A percentile compares a stretch with the other conserved stretches of the same genome.
phyloP scores from a whole-genome alignment of 1,284 basidiomycete genomes.

The Athelia psychrophila region DNA sequence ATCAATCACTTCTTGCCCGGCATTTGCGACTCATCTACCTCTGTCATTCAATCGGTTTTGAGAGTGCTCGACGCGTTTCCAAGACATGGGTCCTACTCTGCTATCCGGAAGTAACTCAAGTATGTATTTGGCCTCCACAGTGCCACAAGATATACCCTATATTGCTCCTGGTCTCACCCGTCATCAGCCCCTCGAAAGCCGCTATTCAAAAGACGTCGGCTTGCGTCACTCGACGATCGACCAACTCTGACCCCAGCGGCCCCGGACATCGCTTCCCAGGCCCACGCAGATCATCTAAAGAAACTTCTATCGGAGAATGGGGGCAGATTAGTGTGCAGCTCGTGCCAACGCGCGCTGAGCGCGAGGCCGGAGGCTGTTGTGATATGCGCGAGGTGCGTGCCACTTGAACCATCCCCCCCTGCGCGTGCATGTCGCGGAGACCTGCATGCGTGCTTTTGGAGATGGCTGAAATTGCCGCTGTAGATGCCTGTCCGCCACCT shows the following conservation, averaged over 20 bases:
- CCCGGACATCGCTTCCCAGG: neutral
- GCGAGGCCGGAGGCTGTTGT: neutral
- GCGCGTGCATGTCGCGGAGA: no score
- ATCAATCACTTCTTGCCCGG: no score
- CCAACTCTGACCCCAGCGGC: no score
- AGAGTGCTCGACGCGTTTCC: no score
- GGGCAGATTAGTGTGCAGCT: neutral
- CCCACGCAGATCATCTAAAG: neutral
- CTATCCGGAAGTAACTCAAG: no score
- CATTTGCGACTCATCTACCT: no score
- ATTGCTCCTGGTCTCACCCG: neutral
- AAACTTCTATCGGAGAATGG: neutral
- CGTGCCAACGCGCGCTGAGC: neutral
- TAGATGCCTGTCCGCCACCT: neutral
- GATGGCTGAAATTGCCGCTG: neutral
- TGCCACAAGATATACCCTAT: no score
- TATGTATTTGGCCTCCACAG: no score
- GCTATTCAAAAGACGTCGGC: neutral
- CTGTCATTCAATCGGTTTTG: no score
- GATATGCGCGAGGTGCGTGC: neutral
- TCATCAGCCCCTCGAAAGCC: neutral
- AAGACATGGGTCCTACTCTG: no score
- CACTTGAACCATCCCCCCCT: no score
- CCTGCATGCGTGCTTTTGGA: neutral
- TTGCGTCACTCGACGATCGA: neutral